phyloP scores from a whole-genome alignment of 805 yeast species.

The Monosporozyma siamensis region DNA sequence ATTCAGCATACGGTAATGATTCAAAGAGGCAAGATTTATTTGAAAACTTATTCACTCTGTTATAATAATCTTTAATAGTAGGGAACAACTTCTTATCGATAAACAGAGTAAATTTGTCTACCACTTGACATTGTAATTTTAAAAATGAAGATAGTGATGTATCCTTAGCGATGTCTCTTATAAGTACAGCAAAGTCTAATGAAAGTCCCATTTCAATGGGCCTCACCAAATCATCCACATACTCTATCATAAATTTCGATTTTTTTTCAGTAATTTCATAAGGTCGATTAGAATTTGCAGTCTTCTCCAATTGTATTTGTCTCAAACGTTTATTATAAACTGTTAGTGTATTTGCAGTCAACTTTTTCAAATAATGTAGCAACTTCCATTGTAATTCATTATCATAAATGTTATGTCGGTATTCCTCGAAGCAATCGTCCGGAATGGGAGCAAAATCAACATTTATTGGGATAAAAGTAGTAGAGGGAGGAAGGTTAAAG shows the following conservation, averaged over 20 bases:
- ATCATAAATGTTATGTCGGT: constrained; percentile 19
- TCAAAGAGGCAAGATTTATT: neutral
- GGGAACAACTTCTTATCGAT: constrained; percentile 20
- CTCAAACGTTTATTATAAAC: constrained; percentile 27
- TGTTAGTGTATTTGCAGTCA: constrained; percentile 23
- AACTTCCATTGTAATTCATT: constrained; percentile 21
- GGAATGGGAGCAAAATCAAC: constrained; percentile 13
- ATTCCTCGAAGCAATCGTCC: constrained; percentile 6
- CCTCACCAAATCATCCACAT: constrained; percentile 27
- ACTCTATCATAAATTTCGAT: constrained; percentile 19
- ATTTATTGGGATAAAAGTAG: constrained; percentile 15
- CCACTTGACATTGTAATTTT: constrained; percentile 23
- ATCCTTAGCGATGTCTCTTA: constrained; percentile 22
- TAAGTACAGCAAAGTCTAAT: constrained; percentile 28
- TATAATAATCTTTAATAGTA: constrained; percentile 18
- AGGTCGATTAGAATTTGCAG: constrained; percentile 19
- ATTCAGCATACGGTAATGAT: constrained; percentile 4
- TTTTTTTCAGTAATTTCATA: constrained; percentile 26
- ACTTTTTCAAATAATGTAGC: constrained; percentile 14
- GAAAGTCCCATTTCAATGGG: constrained; percentile 26
- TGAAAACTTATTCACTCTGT: constrained; percentile 19
- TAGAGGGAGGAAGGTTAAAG: constrained; percentile 13
- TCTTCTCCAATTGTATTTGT: constrained; percentile 26
- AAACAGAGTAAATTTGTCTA: constrained; percentile 20
- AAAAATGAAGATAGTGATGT: constrained; percentile 21